Evolutionary conservation across 164 flowering plant species (phyloP), one percentile per base, ranked within the genome.

Genomic region (Magnolia officinalis): DNA sequence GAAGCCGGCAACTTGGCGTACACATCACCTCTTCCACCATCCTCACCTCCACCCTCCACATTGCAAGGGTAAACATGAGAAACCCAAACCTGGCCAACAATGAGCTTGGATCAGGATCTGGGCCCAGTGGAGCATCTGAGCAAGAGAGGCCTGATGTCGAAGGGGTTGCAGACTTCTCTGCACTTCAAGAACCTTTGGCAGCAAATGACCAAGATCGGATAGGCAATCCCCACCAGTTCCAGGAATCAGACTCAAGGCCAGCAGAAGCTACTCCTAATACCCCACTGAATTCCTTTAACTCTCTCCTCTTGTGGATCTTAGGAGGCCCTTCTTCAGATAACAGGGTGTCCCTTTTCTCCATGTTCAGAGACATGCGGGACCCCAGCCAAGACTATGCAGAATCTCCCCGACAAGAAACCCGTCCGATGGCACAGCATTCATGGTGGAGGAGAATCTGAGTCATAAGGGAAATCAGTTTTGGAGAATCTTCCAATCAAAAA

Each of bases 11-110:
- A 67, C 92, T 95, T 14, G 94, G 92, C 80, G 91, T 91, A 86
- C 97, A 90, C 70, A 90, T 93, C 63, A 93, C 96, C 26, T 93
- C 99, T 9, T 95, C 98, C 5, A 90, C 98, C 61, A 86, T 95
- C 78, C 96, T 95, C 55, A 97, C 99, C 14, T 95, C 99, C 2
- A 92, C 99, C n/a, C 74, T 95, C 67, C 99, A 92, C 81, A 95
- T 95, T 74, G 90, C 99, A 50, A 86, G 98, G 76, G 77, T 95
- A 75, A 93, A 92, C 83, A 88, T 89, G 50, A 84, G 97, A 76
- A 92, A 82, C 77, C 79, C 86, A 19, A 85, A 75, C 63, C 81
- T 84, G 14, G 77, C 51, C 31, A 83, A 86, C 77, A 45, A 80
- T 10, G 86, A 80, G 23, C 23, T 23, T 58, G 63, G 76, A 31